phyloP scores from a whole-genome alignment of 768 basidiomycete genomes.

The Pleurotus platypus region DNA sequence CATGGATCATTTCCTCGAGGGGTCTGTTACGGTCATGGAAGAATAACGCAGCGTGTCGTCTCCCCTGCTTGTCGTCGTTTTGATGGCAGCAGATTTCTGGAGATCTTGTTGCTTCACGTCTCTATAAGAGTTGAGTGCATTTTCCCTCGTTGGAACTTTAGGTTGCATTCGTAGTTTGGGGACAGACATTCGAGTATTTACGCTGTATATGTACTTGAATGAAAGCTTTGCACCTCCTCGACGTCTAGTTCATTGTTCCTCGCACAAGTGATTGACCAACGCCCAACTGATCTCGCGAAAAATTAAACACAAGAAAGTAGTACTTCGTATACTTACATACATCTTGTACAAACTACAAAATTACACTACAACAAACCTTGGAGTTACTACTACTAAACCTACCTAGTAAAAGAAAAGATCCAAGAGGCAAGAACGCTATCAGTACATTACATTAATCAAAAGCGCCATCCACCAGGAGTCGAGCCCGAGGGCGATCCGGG shows the following conservation, averaged over 20 bases:
- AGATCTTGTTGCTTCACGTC: background rate
- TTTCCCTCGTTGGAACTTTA: background rate
- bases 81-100: conserved; percentile 4
- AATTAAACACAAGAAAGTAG: background rate
- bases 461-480: conserved; percentile 45
- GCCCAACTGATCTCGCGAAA: background rate
- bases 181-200: background rate
- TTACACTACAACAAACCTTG: too few species aligned
- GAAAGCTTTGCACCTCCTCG: background rate
- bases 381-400: background rate
- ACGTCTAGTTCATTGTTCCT: background rate
- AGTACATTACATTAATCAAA: conserved; percentile 15
- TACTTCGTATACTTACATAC: background rate
- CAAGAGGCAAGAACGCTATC: background rate
- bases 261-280: background rate
- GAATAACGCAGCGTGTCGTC: background rate
- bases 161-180: conserved; percentile 7
- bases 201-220: background rate
- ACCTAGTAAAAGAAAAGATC: background rate
- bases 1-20: background rate
- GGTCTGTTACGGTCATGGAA: conserved; percentile 9
- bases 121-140: conserved; percentile 7
- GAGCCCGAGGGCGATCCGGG: conserved; percentile 32
- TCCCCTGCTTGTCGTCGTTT: conserved; percentile 2
- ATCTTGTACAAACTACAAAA: too few species aligned